phyloP scores from a whole-genome alignment of 306 rosid species.

The Rubus parviflorus region DNA sequence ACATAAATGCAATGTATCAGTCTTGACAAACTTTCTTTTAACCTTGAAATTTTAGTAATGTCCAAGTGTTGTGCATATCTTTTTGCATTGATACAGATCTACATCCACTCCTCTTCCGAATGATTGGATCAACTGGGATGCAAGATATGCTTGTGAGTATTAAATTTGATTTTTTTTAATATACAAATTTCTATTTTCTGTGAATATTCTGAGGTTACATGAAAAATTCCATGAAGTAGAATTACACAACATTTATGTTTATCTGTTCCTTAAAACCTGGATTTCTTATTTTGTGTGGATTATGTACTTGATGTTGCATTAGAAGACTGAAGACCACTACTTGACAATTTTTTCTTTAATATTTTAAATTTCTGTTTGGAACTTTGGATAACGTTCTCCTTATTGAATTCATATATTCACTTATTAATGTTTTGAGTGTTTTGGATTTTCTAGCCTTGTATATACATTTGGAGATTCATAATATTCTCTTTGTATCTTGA shows the following conservation, averaged over 20 bases:
- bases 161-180: not conserved
- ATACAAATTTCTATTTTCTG: not conserved
- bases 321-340: not conserved
- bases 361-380: not conserved
- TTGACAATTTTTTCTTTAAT: not conserved
- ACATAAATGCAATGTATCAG: not conserved
- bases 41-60: not conserved
- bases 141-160: conserved; percentile 39
- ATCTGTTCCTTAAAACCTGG: not conserved
- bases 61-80: not conserved
- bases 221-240: not conserved
- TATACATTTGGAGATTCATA: not conserved
- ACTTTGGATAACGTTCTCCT: not conserved
- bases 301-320: not conserved
- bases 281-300: not conserved
- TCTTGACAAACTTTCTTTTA: not conserved
- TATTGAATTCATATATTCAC: not conserved
- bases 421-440: not conserved
- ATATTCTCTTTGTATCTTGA: conserved; percentile 8
- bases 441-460: not conserved
- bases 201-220: not conserved
- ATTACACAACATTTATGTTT: not conserved
- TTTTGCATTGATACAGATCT: conserved; percentile 57
- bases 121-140: conserved; percentile 38
- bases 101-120: conserved; percentile 45